phyloP scores from a whole-genome alignment of 495 filamentous ascomycete genomes.

The Lasiosphaeria miniovina region DNA sequence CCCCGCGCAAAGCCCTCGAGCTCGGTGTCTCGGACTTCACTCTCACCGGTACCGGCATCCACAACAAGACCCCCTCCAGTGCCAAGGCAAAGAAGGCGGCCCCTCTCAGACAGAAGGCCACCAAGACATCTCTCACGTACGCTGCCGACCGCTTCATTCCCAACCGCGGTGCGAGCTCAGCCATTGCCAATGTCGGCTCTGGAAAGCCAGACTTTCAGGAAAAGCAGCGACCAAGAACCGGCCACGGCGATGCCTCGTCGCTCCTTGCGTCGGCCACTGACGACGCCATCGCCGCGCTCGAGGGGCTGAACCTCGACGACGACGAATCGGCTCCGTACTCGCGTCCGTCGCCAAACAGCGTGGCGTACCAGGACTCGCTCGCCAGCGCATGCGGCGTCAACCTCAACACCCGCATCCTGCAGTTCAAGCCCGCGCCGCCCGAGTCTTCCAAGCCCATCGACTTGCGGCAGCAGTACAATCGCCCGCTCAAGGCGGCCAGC shows the following conservation, averaged over 20 bases:
- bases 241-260: conserved; percentile 52
- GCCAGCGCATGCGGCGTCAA: conserved; percentile 90
- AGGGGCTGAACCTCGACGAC: conserved; percentile 64
- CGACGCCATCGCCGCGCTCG: conserved; percentile 73
- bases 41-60: conserved; percentile 71
- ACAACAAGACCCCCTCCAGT: conserved; percentile 67
- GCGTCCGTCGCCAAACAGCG: conserved; percentile 77
- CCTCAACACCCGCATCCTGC: conserved; percentile 92
- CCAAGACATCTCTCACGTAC: conserved; percentile 79
- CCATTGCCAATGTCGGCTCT: conserved; percentile 73
- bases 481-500: conserved; percentile 77
- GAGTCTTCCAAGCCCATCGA: conserved; percentile 98
- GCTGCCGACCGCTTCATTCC: conserved; percentile 96
- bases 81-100: conserved; percentile 57
- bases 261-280: conserved; percentile 72
- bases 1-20: conserved; percentile 76
- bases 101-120: conserved; percentile 59
- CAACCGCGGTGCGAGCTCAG: conserved; percentile 84
- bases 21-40: conserved; percentile 91
- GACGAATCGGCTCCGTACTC: conserved; percentile 57
- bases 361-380: conserved; percentile 89
- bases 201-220: conserved; percentile 70
- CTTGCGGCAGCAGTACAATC: conserved; percentile 95
- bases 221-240: conserved; percentile 60
- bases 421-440: conserved; percentile 95